phyloP scores from a whole-genome alignment of 2,329 filamentous ascomycete species.

The Claviceps digitariae region DNA sequence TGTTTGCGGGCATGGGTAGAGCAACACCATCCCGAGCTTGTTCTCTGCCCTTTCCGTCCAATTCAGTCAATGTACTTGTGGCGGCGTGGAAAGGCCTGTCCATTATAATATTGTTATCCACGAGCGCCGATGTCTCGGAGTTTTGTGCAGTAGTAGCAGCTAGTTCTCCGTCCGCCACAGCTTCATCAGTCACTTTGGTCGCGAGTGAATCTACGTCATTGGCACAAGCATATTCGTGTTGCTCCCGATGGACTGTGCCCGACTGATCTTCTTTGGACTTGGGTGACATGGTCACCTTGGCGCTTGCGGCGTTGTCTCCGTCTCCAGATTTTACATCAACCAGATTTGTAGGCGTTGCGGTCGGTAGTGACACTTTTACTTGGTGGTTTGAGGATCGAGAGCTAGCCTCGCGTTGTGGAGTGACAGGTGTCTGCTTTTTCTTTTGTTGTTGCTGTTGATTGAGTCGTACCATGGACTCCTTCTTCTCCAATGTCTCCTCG shows the following conservation, averaged over 20 bases:
- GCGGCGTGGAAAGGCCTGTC: conserved; percentile 5
- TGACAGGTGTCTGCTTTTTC: background rate
- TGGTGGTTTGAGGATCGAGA: conserved; percentile 2
- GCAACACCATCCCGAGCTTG: conserved; percentile 21
- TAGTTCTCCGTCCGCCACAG: background rate
- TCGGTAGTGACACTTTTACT: conserved; percentile 12
- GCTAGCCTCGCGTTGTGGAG: conserved; percentile 6
- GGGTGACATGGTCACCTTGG: background rate
- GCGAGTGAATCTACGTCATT: background rate
- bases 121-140: background rate
- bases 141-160: background rate
- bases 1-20: conserved; percentile 17
- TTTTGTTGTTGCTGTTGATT: background rate
- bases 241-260: background rate
- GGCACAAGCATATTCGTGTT: background rate
- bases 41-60: conserved; percentile 18
- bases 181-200: background rate
- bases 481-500: conserved; percentile 13
- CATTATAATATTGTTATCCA: background rate
- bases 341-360: background rate
- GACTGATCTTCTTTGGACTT: background rate
- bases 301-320: background rate
- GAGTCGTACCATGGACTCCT: background rate
- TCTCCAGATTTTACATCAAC: background rate
- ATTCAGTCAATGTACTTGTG: conserved; percentile 16